Base-by-base conservation (phyloP, 768 basidiomycete genomes). In the Tricholoma sp. region DNA sequence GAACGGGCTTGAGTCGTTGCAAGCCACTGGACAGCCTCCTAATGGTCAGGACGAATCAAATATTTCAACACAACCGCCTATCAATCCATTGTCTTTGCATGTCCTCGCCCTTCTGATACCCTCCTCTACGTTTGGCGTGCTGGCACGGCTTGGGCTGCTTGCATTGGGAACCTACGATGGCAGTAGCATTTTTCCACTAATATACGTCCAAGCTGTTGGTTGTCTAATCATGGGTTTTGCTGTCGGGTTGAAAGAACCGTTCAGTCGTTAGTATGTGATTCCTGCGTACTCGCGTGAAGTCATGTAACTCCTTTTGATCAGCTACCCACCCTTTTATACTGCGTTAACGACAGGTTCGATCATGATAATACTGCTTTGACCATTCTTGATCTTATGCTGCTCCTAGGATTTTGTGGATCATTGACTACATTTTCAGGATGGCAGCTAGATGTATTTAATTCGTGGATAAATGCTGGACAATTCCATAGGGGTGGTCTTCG, bases 381-480 rank as follows among this genome's bases (percentile, higher is more conserved):
- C 12, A 8, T 8, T 22, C n/a, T 22, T 59, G 32, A 21, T 54
- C 24, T 54, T 54, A 56, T 31, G 14, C 14, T 14, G 12, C 27
- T 14, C n/a, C n/a, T 41, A 88, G 94, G 93, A 12, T 93, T 98
- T 70, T 98, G 97, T 67, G 97, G 96, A 3, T 96, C 93, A 1
- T 72, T 98, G 63, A 99, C 97, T 9, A 98, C 94, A 2, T 98
- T 98, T 75, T 97, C 95, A 14, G 83, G 86, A 35, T 98, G 97
- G 97, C 92, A 98, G 71, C 67, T 91, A 9, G 91, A 95, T 59
- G 72, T 93, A 0, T 98, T 96, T 66, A 71, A 79, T 54, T 89
- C 93, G 0, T 98, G 94, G 84, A 76, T 88, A 0, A 92, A 98
- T 67, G 71, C 79, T 2, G 74, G 75, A 34, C 69, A 75, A 9